A percentile compares a stretch with the other conserved stretches of the same genome.
Conservation (phyloP, 2,329 filamentous ascomycete genomes). For the Capronia americana region DNA sequence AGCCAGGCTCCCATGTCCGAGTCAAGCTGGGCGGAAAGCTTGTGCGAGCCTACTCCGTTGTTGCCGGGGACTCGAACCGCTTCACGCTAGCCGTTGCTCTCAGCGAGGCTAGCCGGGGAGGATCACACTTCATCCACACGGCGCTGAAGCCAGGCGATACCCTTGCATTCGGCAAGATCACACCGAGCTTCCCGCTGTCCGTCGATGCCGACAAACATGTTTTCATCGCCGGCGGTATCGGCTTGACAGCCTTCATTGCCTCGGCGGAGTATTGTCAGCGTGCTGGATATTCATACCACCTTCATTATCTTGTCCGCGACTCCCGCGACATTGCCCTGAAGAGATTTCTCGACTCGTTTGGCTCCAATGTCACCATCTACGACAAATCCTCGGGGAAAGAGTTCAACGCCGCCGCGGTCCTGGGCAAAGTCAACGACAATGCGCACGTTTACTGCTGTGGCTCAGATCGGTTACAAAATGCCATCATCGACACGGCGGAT, state of each 20-base stretch:
- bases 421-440: constrained; percentile 14
- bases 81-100: constrained; percentile 67
- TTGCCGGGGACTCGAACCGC: constrained; percentile 54
- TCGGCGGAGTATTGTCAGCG: constrained; percentile 48
- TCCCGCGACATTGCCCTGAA: constrained; percentile 22
- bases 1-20: constrained; percentile 62
- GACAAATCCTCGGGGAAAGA: constrained; percentile 21
- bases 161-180: constrained; percentile 60
- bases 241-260: constrained; percentile 68
- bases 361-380: constrained; percentile 23
- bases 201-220: constrained; percentile 63
- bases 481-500: constrained; percentile 9
- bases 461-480: constrained; percentile 17
- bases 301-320: constrained; percentile 20
- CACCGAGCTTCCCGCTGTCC: constrained; percentile 55
- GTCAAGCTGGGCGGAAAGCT: constrained; percentile 63
- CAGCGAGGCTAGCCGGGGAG: constrained; percentile 63
- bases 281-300: constrained; percentile 7
- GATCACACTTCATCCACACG: constrained; percentile 65
- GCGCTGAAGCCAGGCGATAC: constrained; percentile 55
- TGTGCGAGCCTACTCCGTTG: constrained; percentile 66
- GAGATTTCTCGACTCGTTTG: constrained; percentile 8
- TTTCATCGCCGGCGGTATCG: constrained; percentile 69
- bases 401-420: constrained; percentile 11
- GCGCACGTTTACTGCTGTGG: constrained; percentile 28